Base-by-base conservation (phyloP, 352 stramenopile genomes). In the Hyaloperonospora brassicae region DNA sequence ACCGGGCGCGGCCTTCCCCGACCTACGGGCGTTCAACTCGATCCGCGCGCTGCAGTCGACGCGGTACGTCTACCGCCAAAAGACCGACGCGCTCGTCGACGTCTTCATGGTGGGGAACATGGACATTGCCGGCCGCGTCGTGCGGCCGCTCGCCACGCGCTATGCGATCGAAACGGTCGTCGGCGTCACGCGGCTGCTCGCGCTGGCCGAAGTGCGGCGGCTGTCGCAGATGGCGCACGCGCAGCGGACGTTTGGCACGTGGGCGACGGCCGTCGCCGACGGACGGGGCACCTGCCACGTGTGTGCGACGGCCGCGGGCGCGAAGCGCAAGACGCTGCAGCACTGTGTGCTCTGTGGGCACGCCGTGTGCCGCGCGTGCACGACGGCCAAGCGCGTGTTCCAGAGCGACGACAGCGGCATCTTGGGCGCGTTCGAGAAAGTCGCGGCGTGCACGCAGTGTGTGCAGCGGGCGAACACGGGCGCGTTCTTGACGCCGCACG, bases 41-140 rank as follows among this genome's bases (percentile, higher is more conserved):
- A 64, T 85, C 23, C 72, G 76, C 45, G 66, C 72, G 14, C 31
- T 72, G 3, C 68, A 81, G 50, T 82, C 70, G 17, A 66, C 81
- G 25, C 64, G 66, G 17, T 82, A 84, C 46, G 62, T 87, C 27
- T 72, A 84, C 55, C 67, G 73, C 2, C 76, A 87, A 59, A 79
- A 72, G 55, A 69, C 48, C 44, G 68, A 70, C 8, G 68, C 62
- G 24, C 50, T 64, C n/a, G 60, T 87, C 7, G 73, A 87, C 17
- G 69, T 87, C 9, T 87, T 85, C 52, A 79, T 82, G 72, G 61
- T 78, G 17, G 76, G 70, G 22, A 73, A 77, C 35, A 65, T 83
- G 34, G 63, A 76, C 39, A 70, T 82, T 22, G 55, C 67, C 5
- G 72, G 73, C 12, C 64, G 57, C 9, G 73, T 85, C 8, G 50